Conservation (phyloP, 352 stramenopile genomes). For the Halophytophthora batemanensis region DNA sequence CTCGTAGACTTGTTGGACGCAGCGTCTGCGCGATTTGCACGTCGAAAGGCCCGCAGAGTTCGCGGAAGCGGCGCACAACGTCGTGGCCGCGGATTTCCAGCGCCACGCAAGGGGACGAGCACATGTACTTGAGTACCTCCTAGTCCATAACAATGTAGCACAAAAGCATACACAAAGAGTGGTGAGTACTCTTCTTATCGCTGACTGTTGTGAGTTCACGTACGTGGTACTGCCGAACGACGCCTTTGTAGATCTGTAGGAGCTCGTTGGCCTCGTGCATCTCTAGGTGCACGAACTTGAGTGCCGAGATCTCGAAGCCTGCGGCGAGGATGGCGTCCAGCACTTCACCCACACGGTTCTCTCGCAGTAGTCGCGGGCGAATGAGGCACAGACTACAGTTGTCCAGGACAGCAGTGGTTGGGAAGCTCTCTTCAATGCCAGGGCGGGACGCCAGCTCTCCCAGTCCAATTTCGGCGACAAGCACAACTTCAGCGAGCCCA, state of each 20-base stretch:
- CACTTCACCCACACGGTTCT: conserved; percentile 68
- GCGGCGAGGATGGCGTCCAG: conserved; percentile 72
- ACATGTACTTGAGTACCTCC: conserved; percentile 91
- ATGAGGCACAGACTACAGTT: conserved; percentile 67
- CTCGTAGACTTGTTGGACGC: conserved; percentile 79
- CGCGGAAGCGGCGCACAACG: conserved; percentile 71
- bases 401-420: conserved; percentile 54
- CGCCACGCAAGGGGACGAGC: conserved; percentile 78
- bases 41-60: conserved; percentile 87
- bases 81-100: conserved; percentile 89
- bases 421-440: conserved; percentile 14
- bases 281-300: conserved; percentile 83
- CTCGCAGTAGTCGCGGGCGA: conserved; percentile 53
- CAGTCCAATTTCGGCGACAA: conserved; percentile 27
- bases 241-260: conserved; percentile 85
- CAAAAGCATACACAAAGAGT: background rate
- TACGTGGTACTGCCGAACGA: conserved; percentile 72
- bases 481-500: conserved; percentile 13
- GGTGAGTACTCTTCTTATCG: too few species aligned
- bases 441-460: conserved; percentile 9
- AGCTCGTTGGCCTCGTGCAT: conserved; percentile 86
- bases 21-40: conserved; percentile 88
- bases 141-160: conserved; percentile 12
- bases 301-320: conserved; percentile 88
- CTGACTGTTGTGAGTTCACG: background rate